Percentiles rank a stretch among this genome's conserved stretches.
Evolutionary conservation across 768 basidiomycete genomes (phyloP).

Genomic region (Psilocybe cubensis): DNA sequence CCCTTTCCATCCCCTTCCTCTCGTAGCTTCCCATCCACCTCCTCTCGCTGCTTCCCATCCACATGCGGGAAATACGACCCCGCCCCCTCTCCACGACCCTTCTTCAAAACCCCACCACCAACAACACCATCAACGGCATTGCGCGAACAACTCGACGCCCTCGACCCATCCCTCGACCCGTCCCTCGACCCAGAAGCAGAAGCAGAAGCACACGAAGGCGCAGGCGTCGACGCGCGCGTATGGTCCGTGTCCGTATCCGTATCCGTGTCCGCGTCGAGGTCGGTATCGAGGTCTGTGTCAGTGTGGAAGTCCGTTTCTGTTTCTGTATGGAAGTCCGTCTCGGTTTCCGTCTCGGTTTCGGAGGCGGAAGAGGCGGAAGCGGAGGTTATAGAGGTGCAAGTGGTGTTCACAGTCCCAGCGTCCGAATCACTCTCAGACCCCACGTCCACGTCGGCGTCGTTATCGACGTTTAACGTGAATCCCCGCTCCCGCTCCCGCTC

Average conservation of each 20-base stretch:
- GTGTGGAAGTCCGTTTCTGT: conserved; percentile 22
- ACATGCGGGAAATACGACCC: not conserved
- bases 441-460: not conserved
- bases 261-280: not conserved
- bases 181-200: no score
- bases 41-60: not conserved
- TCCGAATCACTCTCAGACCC: not conserved
- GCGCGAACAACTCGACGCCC: not conserved
- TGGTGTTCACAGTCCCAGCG: not conserved
- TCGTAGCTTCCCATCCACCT: not conserved
- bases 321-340: not conserved
- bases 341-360: not conserved
- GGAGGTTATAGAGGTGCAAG: no score
- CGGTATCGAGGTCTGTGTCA: conserved; percentile 20
- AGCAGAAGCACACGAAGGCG: no score
- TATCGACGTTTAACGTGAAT: no score
- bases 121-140: not conserved
- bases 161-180: not conserved
- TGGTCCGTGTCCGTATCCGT: conserved; percentile 21
- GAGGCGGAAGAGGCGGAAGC: no score
- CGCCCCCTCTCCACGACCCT: no score
- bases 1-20: not conserved
- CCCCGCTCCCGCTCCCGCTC: not conserved
- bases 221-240: conserved; percentile 33
- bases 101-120: not conserved